phyloP scores from a whole-genome alignment of 2,329 filamentous ascomycete species.

The Pyricularia pennisetigena region DNA sequence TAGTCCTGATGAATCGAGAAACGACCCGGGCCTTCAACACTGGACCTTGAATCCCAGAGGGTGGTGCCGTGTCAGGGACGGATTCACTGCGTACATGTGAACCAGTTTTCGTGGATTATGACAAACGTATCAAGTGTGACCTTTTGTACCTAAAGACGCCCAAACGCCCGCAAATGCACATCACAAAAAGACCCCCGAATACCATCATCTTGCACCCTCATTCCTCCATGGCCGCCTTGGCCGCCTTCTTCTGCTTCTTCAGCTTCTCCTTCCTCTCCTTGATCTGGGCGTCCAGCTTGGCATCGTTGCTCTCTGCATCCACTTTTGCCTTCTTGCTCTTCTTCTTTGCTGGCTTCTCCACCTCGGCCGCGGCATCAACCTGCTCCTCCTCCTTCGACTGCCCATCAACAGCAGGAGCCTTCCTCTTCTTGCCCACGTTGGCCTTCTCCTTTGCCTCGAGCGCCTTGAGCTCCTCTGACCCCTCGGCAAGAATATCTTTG shows the following conservation, averaged over 20 bases:
- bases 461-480: conserved; percentile 36
- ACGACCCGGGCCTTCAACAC: background rate
- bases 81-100: background rate
- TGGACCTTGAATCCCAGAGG: background rate
- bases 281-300: conserved; percentile 47
- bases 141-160: background rate
- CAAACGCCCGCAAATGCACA: background rate
- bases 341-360: conserved; percentile 36
- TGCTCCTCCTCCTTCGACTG: conserved; percentile 12
- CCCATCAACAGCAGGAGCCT: conserved; percentile 24
- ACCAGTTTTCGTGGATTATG: background rate
- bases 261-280: conserved; percentile 47
- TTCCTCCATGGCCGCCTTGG: conserved; percentile 24
- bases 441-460: conserved; percentile 33
- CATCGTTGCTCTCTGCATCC: conserved; percentile 33
- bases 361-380: conserved; percentile 16
- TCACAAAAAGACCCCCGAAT: background rate
- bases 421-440: conserved; percentile 57
- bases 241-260: conserved; percentile 49
- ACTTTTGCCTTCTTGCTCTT: conserved; percentile 14
- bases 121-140: background rate
- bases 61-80: background rate
- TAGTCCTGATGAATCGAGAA: background rate
- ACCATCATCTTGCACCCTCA: background rate
- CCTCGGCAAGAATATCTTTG: conserved; percentile 57